Evolutionary conservation across 2,329 filamentous ascomycete species (phyloP), one percentile per base, ranked within the genome.

Genomic region (Clonostachys rosea): DNA sequence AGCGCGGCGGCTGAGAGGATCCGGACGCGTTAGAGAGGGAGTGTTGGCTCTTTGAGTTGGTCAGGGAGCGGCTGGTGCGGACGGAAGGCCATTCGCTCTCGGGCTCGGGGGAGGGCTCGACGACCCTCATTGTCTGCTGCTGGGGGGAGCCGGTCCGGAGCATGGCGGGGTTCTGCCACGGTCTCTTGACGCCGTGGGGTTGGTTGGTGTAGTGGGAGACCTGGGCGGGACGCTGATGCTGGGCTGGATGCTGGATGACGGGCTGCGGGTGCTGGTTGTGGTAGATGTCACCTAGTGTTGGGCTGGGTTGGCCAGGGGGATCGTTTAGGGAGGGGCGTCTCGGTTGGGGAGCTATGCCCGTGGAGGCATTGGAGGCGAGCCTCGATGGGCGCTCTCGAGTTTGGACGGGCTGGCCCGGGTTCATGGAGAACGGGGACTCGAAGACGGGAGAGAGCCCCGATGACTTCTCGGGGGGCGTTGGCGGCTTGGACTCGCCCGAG

Each of bases 391-490:
- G 20, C 34, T 39, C 40, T 20, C 36, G 17, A 40, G 42, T 40
- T 42, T 13, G 37, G 8, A 20, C 35, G 20, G 14, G 14, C 33
- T 42, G 17, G 36, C 14, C 36, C 36, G 14, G 14, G 36, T 39
- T 39, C 14, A n/a, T 39, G 36, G 36, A n/a, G 17, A 39, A 39
- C 4, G 73, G 74, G 1, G 72, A 75, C 54, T 79, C 75, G 12
- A 62, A 62, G 6, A 79, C 75, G 2, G 75, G 76, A 0, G 76
- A 75, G 5, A 79, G 63, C 41, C 63, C 67, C 47, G 50, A 58
- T 45, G 49, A 60, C 44, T 47, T 48, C 20, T 56, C 52, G 9
- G 54, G 50, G 16, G 51, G 52, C 2, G 54, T 50, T 7, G 54
- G 45, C 5, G 50, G 48, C 14, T 45, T 44, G 36, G 47, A 45